Conservation (phyloP, 2,329 filamentous ascomycete genomes). For the Sporothrix humicola region DNA sequence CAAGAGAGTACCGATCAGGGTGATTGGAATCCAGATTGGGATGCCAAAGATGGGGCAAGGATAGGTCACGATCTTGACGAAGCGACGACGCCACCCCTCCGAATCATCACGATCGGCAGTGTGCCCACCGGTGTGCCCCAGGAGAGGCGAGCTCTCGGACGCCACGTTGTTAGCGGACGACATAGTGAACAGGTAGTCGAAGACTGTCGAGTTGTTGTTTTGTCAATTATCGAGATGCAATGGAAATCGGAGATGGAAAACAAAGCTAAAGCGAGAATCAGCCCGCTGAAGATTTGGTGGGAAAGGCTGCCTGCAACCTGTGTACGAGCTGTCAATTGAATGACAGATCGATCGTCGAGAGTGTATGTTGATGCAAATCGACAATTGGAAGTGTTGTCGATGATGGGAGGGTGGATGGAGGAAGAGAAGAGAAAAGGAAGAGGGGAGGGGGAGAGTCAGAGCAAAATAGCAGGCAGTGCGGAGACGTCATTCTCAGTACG, state of each 20-base stretch:
- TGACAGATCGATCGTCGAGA: not conserved
- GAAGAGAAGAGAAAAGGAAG: not conserved
- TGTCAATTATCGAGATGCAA: not conserved
- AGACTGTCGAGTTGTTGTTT: not conserved
- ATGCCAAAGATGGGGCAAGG: conserved; percentile 11
- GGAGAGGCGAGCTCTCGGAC: conserved; percentile 29
- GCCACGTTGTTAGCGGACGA: conserved; percentile 12
- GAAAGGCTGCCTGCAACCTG: conserved; percentile 2
- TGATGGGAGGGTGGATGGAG: conserved; percentile 12
- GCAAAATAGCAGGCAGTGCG: conserved; percentile 23
- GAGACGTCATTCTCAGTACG: conserved; percentile 28
- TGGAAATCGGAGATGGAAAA: not conserved
- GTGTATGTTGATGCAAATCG: not conserved
- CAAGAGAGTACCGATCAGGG: conserved; percentile 28
- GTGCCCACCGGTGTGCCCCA: conserved; percentile 13
- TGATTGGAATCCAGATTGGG: conserved; percentile 9
- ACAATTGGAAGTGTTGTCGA: not conserved
- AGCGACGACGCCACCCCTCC: conserved; percentile 10
- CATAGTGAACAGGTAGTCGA: conserved; percentile 1
- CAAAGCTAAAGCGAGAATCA: not conserved
- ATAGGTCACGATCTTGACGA: conserved; percentile 21
- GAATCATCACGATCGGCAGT: not conserved
- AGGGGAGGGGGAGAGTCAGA: not conserved
- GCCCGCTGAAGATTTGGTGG: not conserved
- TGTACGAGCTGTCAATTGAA: conserved; percentile 15